Conservation (phyloP, 208 protist species). For the Trypanosoma boissoni region DNA sequence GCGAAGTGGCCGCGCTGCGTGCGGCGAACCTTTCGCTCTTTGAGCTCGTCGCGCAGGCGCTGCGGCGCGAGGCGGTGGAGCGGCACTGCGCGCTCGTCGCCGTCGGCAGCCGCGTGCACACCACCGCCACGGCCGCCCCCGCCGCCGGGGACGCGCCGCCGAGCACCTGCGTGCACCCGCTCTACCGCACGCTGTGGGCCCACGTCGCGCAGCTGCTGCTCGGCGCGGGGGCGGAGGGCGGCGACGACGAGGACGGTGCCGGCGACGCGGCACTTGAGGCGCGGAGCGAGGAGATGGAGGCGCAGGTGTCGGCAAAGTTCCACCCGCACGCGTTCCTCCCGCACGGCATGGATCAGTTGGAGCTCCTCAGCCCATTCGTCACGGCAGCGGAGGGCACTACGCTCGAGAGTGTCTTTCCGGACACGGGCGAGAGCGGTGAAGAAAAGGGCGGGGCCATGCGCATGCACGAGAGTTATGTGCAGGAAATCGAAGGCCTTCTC, state of each 20-base stretch:
- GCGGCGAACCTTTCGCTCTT: conserved; percentile 42
- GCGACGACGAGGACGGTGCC: background rate
- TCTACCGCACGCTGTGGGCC: conserved; percentile 64
- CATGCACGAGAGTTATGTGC: conserved; percentile 49
- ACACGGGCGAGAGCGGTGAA: conserved; percentile 1
- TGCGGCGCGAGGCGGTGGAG: conserved; percentile 69
- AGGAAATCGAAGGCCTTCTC: conserved; percentile 26
- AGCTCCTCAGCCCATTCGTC: conserved; percentile 48
- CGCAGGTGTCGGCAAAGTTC: conserved; percentile 47
- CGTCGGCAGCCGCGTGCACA: conserved; percentile 59
- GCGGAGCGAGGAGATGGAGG: conserved; percentile 24
- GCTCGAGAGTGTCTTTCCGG: conserved; percentile 16
- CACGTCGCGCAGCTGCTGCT: conserved; percentile 36
- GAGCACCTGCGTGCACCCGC: conserved; percentile 55
- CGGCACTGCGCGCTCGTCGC: conserved; percentile 53
- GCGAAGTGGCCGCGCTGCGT: conserved; percentile 20
- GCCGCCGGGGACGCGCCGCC: background rate
- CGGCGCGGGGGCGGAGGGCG: background rate
- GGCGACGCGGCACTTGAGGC: background rate
- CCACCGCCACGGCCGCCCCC: conserved; percentile 21
- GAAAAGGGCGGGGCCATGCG: conserved; percentile 5
- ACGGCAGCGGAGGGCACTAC: conserved; percentile 30
- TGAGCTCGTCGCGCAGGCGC: conserved; percentile 60
- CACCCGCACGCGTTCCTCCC: conserved; percentile 68
- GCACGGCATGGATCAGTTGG: conserved; percentile 56